These are phyloP conservation scores for Podaxis pistillaris DNA, from an alignment of 768 basidiomycete genomes.

Conservation along the genomic window DNA sequence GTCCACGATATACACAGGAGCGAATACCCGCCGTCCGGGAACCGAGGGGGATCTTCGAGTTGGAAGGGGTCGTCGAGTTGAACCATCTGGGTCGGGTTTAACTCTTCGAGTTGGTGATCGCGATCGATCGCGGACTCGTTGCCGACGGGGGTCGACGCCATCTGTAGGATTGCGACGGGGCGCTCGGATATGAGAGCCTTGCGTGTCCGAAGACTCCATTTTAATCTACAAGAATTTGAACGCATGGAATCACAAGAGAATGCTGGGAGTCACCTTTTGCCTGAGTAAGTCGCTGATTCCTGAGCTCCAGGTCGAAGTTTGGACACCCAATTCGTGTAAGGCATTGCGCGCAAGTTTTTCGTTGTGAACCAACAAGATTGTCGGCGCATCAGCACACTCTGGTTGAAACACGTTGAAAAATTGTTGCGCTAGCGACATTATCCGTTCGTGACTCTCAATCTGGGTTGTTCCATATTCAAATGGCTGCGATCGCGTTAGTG, in stretches of 20 bases:
- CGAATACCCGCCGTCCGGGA: constrained; percentile 14
- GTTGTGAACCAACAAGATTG: constrained; percentile 48
- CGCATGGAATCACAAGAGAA: neutral
- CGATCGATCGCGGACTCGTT: constrained; percentile 7
- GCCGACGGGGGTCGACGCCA: neutral
- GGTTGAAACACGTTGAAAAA: constrained; percentile 22
- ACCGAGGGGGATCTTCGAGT: neutral
- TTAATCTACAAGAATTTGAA: neutral
- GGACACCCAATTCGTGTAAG: constrained; percentile 39
- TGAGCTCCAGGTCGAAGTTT: constrained; percentile 37
- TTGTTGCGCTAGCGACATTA: constrained; percentile 20
- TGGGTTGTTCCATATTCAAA: constrained; percentile 30
- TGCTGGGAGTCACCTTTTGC: constrained; percentile 6
- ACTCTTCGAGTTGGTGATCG: neutral
- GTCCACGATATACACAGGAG: constrained; percentile 41
- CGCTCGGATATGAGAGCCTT: neutral
- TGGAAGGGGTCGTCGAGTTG: neutral
- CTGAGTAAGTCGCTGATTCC: constrained; percentile 37
- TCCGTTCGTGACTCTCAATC: constrained; percentile 16
- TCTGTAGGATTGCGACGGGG: neutral
- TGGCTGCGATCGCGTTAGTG: constrained; percentile 16
- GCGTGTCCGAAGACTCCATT: neutral
- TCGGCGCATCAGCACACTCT: constrained; percentile 23
- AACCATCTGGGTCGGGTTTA: constrained; percentile 4
- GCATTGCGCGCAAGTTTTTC: constrained; percentile 36